phyloP scores from a whole-genome alignment of 257 asterid genomes.

The Eucommia ulmoides region DNA sequence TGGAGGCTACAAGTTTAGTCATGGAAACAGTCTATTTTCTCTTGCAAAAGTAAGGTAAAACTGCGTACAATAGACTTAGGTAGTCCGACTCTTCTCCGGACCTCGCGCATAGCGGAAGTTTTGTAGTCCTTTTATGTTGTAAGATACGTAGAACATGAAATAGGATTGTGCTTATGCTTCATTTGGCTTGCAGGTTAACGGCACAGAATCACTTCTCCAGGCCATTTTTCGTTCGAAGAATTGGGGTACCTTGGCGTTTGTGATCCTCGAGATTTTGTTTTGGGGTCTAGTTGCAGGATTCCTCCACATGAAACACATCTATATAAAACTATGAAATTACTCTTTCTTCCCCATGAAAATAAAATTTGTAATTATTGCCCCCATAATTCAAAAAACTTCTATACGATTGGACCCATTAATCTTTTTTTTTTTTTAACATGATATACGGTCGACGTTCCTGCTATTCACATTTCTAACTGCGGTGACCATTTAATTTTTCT shows the following conservation, averaged over 20 bases:
- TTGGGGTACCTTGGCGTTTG: slow-evolving; percentile 72
- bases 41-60: neutral
- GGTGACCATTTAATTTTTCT: too few relatives aligned
- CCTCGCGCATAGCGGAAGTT: neutral
- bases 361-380: too few relatives aligned
- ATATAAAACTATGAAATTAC: slow-evolving; percentile 32
- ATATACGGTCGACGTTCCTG: too few relatives aligned
- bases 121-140: neutral
- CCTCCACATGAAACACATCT: slow-evolving; percentile 58
- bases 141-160: neutral
- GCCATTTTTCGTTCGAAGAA: slow-evolving; percentile 34
- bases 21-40: neutral
- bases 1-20: neutral
- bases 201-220: slow-evolving; percentile 38
- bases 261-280: slow-evolving; percentile 58
- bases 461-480: too few relatives aligned
- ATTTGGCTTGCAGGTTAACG: slow-evolving; percentile 37
- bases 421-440: too few relatives aligned
- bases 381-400: neutral
- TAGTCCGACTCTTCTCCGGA: neutral
- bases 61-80: too few relatives aligned
- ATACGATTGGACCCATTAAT: too few relatives aligned
- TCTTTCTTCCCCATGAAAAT: neutral
- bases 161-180: neutral
- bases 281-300: slow-evolving; percentile 70